Evolutionary conservation across 1,284 basidiomycete genomes (phyloP), one percentile per base, ranked within the genome.

Genomic region (Cutaneotrichosporon sp.): DNA sequence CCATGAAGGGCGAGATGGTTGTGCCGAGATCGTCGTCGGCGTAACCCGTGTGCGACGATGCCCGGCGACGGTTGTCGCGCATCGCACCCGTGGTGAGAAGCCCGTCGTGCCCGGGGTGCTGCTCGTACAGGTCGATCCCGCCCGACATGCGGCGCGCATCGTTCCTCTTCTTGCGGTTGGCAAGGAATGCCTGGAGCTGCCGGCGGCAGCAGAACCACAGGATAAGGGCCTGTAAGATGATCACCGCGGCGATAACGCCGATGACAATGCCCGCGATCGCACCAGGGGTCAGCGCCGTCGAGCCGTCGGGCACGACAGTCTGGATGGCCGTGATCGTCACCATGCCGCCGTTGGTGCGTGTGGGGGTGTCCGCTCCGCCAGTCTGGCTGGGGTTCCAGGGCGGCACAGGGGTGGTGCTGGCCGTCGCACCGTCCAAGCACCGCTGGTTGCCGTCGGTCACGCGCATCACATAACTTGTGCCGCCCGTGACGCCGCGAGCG

Each of bases 191-290:
- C 9, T 36, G 38, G 31, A 77, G 55, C 52, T 75, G 71, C 24
- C 71, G 60, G 16, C 74, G 66, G 54, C 75, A 77, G 67, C 75
- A 76, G 67, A 75, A 74, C 69, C 70, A 78, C 34, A 78, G 38
- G 14, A 77, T 50, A 3, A 67, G 46, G 6, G 55, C 66, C 65
- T 74, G 75, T 2, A 73, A 43, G 24, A 71, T 64, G 14, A 73
- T 33, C 9, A 76, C 67, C 4, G 56, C 66, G 20, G 71, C 58
- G 16, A 76, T 60, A 1, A 68, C 73, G 13, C 66, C 71, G 4
- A 77, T 59, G 22, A 70, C 75, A 25, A 78, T 76, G 7, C 76
- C 76, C 20, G 66, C 75, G 47, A 78, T 73, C 16, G 73, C 67
- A 4, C 75, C 74, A 10, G 69, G 20, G 3, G 33, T 31, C 1